These are phyloP conservation scores for Bolboschoenus planiculmis DNA, from an alignment of 176 grass and related monocot genomes.

Conservation along the genomic window DNA sequence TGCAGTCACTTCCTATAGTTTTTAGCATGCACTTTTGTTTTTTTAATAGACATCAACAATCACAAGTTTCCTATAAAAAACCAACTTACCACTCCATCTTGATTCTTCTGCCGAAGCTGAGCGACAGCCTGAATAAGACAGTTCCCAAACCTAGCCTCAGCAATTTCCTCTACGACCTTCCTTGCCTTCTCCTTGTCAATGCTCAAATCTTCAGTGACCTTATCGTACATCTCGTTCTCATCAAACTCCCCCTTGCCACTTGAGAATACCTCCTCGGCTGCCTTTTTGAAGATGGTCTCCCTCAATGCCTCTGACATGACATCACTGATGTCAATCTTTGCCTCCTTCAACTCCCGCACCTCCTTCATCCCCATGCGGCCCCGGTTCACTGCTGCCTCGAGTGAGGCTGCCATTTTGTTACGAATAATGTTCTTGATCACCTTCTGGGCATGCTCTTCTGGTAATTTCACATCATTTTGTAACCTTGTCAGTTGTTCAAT, in stretches of 20 bases:
- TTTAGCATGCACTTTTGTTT: neutral
- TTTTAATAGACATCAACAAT: neutral
- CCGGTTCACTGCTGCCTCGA: constrained; percentile 67
- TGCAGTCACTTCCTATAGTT: neutral
- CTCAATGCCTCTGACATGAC: constrained; percentile 65
- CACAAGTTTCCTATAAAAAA: neutral
- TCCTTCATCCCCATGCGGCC: constrained; percentile 83
- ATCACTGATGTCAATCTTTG: constrained; percentile 63
- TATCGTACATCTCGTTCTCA: constrained; percentile 68
- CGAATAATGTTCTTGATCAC: constrained; percentile 89
- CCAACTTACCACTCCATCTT: constrained; percentile 63
- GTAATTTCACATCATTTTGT: constrained; percentile 82
- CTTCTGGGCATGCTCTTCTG: constrained; percentile 82
- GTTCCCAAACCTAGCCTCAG: constrained; percentile 62
- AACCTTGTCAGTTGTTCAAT: constrained; percentile 81
- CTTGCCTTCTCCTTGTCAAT: constrained; percentile 79
- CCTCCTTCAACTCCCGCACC: constrained; percentile 65
- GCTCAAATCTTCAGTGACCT: constrained; percentile 70
- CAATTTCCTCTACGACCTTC: constrained; percentile 56
- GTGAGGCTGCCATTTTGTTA: constrained; percentile 69
- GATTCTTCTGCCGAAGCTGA: constrained; percentile 71
- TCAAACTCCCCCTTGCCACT: constrained; percentile 84
- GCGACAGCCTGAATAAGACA: constrained; percentile 79
- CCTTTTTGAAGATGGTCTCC: constrained; percentile 74
- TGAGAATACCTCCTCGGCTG: constrained; percentile 75